Evolutionary conservation across 108 stramenopile species (phyloP).

Genomic region (Skeletonema menzelii): DNA sequence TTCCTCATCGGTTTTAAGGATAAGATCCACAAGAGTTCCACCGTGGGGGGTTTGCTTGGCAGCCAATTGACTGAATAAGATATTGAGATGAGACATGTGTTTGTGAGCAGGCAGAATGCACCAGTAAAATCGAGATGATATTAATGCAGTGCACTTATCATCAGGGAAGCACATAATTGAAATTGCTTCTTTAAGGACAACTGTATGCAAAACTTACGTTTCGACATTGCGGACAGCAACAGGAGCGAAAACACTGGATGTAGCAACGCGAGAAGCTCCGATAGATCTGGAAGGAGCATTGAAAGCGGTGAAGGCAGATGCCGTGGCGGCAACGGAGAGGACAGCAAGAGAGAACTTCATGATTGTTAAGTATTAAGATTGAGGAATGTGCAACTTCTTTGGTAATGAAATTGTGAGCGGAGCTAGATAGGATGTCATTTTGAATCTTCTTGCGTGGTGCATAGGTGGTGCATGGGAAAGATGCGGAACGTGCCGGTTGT

Average conservation of each 20-base stretch:
- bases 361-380: neutral
- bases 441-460: neutral
- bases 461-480: no score
- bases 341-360: constrained; percentile 58
- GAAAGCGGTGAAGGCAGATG: constrained; percentile 48
- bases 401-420: neutral
- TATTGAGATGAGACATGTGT: neutral
- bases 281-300: constrained; percentile 18
- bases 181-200: neutral
- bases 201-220: constrained; percentile 27
- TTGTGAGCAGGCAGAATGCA: neutral
- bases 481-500: constrained; percentile 1
- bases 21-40: constrained; percentile 91
- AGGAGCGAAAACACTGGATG: constrained; percentile 21
- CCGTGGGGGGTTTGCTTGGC: constrained; percentile 94
- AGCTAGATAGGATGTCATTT: neutral
- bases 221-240: constrained; percentile 21
- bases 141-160: neutral
- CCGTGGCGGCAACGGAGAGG: constrained; percentile 50
- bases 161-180: neutral
- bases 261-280: constrained; percentile 16
- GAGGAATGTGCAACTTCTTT: constrained; percentile 3
- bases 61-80: constrained; percentile 53
- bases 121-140: neutral
- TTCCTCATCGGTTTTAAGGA: constrained; percentile 84